These are phyloP conservation scores for Thelephora aurantiotincta DNA, from an alignment of 768 basidiomycete species.

Conservation along the genomic window DNA sequence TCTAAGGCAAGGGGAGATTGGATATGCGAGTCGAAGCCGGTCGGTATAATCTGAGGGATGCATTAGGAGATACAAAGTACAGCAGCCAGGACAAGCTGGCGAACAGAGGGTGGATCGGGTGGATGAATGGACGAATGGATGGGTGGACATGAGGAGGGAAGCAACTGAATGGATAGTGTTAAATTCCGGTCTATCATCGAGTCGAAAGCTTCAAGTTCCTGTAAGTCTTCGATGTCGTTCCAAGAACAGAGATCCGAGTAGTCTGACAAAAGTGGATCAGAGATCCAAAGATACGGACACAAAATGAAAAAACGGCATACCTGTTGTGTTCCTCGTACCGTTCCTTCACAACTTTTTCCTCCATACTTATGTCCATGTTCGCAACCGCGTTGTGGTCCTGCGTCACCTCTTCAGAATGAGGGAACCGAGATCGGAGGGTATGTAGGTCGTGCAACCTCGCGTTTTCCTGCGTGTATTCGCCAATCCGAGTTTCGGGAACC, in stretches of 20 bases:
- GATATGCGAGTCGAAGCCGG: too few species aligned
- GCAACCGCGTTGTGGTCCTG: not conserved
- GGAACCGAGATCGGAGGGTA: slow-evolving; percentile 1
- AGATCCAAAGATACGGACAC: not conserved
- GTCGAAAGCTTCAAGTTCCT: too few species aligned
- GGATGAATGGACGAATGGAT: too few species aligned
- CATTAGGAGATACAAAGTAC: too few species aligned
- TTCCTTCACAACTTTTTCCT: slow-evolving; percentile 29
- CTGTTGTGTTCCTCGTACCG: slow-evolving; percentile 54
- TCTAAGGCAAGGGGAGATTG: too few species aligned
- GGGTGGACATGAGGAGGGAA: too few species aligned
- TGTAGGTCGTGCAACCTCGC: slow-evolving; percentile 58
- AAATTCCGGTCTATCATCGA: too few species aligned
- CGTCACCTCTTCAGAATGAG: not conserved
- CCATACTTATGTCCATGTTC: slow-evolving; percentile 18
- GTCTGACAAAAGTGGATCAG: slow-evolving; percentile 22
- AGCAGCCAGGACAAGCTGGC: too few species aligned
- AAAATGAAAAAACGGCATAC: slow-evolving; percentile 19
- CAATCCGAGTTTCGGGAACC: slow-evolving; percentile 3
- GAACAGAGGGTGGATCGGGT: too few species aligned
- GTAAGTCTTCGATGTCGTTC: too few species aligned
- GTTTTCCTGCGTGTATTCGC: slow-evolving; percentile 48
- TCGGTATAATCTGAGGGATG: too few species aligned
- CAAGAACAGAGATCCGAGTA: slow-evolving; percentile 51
- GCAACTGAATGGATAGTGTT: too few species aligned